A percentile compares a stretch with the other conserved stretches of the same genome.
phyloP scores from a whole-genome alignment of 495 filamentous ascomycete species.

The Filosporella fistucella region DNA sequence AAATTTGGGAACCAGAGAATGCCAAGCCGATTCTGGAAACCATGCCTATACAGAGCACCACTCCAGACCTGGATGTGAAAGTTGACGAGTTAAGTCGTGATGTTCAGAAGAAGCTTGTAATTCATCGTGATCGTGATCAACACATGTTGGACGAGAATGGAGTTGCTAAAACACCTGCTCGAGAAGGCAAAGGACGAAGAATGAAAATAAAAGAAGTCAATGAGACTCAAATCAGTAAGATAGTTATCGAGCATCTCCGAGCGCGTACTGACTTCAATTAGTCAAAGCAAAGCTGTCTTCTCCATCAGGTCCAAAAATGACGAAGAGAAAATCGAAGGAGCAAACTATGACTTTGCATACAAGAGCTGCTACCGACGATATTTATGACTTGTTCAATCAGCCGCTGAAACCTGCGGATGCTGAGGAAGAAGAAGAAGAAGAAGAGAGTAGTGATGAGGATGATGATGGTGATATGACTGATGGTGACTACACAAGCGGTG shows the following conservation, averaged over 20 bases:
- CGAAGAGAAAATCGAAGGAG: constrained; percentile 63
- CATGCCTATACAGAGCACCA: constrained; percentile 41
- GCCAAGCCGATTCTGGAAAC: constrained; percentile 33
- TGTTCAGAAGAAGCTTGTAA: constrained; percentile 35
- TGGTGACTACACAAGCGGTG: constrained; percentile 73
- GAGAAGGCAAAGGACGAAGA: constrained; percentile 42
- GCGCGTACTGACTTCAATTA: constrained; percentile 28
- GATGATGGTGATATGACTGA: constrained; percentile 55
- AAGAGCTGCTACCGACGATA: constrained; percentile 91
- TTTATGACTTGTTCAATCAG: constrained; percentile 94
- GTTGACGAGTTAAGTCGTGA: constrained; percentile 10
- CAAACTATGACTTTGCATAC: constrained; percentile 98
- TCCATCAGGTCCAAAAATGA: constrained; percentile 71
- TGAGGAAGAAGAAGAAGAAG: constrained; percentile 46
- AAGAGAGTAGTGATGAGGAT: constrained; percentile 59
- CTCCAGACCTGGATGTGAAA: constrained; percentile 1
- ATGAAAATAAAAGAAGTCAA: constrained; percentile 75
- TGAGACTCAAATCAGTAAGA: constrained; percentile 79
- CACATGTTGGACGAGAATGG: constrained; percentile 48
- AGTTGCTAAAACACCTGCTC: constrained; percentile 14
- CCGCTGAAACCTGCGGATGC: constrained; percentile 56
- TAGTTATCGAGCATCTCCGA: background rate
- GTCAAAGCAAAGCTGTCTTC: constrained; percentile 93
- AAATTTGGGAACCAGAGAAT: constrained; percentile 58
- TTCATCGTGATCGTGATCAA: constrained; percentile 41